These are phyloP conservation scores for Mycena chlorophos DNA, from an alignment of 768 basidiomycete genomes.

Conservation along the genomic window DNA sequence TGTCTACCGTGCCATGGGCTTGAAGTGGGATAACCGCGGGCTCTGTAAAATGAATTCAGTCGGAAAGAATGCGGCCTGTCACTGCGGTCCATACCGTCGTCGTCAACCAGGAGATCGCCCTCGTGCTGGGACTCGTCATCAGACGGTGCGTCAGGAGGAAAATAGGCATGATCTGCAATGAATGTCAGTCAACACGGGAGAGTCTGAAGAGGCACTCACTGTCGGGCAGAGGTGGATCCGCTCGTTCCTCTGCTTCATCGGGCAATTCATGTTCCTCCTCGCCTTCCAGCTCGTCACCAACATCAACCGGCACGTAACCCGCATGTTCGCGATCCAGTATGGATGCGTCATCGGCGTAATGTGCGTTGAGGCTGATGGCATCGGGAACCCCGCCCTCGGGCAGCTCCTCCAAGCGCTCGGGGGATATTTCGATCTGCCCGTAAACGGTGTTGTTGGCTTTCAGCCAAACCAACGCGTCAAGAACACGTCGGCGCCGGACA, in stretches of 20 bases:
- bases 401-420: neutral
- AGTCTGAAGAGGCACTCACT: no score
- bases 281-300: neutral
- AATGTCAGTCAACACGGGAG: no score
- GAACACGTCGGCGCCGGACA: conserved; percentile 23
- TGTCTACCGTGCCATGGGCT: conserved; percentile 2
- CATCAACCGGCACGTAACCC: conserved; percentile 9
- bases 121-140: neutral
- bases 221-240: neutral
- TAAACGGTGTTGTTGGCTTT: conserved; percentile 32
- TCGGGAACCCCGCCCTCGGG: conserved; percentile 5
- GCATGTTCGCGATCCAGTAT: conserved; percentile 9
- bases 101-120: neutral
- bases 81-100: neutral
- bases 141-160: neutral
- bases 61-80: neutral
- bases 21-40: conserved; percentile 1
- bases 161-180: neutral
- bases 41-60: neutral
- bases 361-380: neutral
- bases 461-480: conserved; percentile 32
- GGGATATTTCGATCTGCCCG: conserved; percentile 23
- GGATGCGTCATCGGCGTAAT: neutral
- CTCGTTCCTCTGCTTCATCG: neutral
- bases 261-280: neutral